These are phyloP conservation scores for Helianthus annuus DNA, from an alignment of 129 eudicot species.

Conservation along the genomic window HanXRQr2.0-SUNRISE NC_035436.2:188407975-188408474, in stretches of 20 bases:
- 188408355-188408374: slow-evolving; percentile 35
- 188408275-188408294: background rate
- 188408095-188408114: background rate
- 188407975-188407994: too few relatives aligned
- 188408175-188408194: slow-evolving; percentile 21
- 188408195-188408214: slow-evolving; percentile 5
- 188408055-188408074: too few relatives aligned
- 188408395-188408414: slow-evolving; percentile 5
- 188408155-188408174: slow-evolving; percentile 19
- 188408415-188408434: slow-evolving; percentile 3
- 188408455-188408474: background rate
- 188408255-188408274: background rate
- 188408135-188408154: background rate
- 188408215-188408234: slow-evolving; percentile 7
- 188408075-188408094: background rate
- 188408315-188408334: slow-evolving; percentile 10
- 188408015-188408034: too few relatives aligned
- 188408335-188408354: background rate
- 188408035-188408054: too few relatives aligned
- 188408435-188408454: slow-evolving; percentile 25
- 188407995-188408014: too few relatives aligned
- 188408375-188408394: slow-evolving; percentile 28
- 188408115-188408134: background rate
- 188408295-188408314: background rate
- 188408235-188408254: slow-evolving; percentile 29